Conservation (phyloP, 306 rosid genomes). For the Fragaria vesca region DNA sequence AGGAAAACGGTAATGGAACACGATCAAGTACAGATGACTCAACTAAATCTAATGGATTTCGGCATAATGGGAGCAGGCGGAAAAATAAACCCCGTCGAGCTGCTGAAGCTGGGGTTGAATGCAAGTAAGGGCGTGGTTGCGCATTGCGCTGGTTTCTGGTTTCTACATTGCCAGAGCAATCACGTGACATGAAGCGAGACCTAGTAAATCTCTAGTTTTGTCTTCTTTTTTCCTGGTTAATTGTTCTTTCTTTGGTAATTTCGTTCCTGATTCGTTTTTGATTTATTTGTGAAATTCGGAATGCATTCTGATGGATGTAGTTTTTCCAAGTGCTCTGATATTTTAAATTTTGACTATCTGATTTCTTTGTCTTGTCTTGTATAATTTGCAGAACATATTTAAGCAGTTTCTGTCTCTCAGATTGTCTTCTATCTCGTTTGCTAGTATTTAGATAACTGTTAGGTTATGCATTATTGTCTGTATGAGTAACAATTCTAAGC, state of each 20-base stretch:
- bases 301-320: constrained; percentile 44
- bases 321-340: constrained; percentile 33
- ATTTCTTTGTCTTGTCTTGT: constrained; percentile 19
- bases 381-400: constrained; percentile 20
- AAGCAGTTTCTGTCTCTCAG: constrained; percentile 8
- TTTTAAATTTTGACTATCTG: constrained; percentile 29
- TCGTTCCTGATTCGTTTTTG: constrained; percentile 13
- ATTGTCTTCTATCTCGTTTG: constrained; percentile 2
- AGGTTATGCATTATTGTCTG: background rate
- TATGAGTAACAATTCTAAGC: constrained; percentile 2
- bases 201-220: constrained; percentile 41
- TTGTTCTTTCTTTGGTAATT: constrained; percentile 36
- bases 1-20: constrained; percentile 39
- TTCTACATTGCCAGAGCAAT: constrained; percentile 28
- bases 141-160: constrained; percentile 39
- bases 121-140: constrained; percentile 53
- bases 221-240: constrained; percentile 38
- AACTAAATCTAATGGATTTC: constrained; percentile 53
- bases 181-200: constrained; percentile 45
- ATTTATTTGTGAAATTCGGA: constrained; percentile 49
- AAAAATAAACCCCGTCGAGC: constrained; percentile 84
- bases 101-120: constrained; percentile 91
- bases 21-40: constrained; percentile 39
- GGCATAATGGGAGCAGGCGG: constrained; percentile 84
- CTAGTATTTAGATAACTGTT: background rate